Percentiles rank a stretch among this genome's conserved stretches.
Evolutionary conservation across 352 stramenopile genomes (phyloP).

Genomic region (Globisporangium splendens): DNA sequence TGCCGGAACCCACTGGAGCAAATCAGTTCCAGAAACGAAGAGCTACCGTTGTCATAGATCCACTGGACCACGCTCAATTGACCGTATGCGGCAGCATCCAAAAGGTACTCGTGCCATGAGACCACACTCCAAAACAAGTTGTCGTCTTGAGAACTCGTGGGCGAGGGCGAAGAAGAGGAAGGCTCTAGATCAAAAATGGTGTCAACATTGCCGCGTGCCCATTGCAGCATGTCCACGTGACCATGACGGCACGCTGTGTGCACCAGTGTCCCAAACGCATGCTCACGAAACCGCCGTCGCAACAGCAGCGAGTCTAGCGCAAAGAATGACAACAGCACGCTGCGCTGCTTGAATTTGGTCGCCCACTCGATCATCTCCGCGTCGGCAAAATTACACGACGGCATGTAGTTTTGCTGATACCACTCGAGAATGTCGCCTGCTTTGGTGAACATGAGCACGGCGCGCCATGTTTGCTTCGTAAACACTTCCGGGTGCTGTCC

Average conservation of each 20-base stretch:
- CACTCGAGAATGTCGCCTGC: constrained; percentile 26
- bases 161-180: too few species aligned
- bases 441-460: constrained; percentile 32
- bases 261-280: constrained; percentile 28
- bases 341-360: constrained; percentile 27
- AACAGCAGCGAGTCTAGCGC: too few species aligned
- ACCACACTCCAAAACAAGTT: background rate
- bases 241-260: constrained; percentile 26
- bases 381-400: constrained; percentile 11
- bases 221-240: constrained; percentile 31
- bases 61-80: constrained; percentile 34
- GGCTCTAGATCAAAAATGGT: background rate
- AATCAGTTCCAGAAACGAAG: background rate
- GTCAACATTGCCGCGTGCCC: constrained; percentile 14
- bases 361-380: constrained; percentile 28
- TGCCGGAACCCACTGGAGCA: constrained; percentile 16
- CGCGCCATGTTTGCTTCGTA: constrained; percentile 24
- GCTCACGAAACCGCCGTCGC: constrained; percentile 19
- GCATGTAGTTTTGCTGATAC: constrained; percentile 23
- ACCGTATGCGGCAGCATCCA: constrained; percentile 17
- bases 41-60: constrained; percentile 26
- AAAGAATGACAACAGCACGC: too few species aligned
- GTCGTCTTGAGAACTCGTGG: too few species aligned
- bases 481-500: constrained; percentile 31
- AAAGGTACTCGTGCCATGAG: background rate